These are phyloP conservation scores for Mucor plumbeus DNA, from an alignment of 371 early-diverging fungal genomes.

Conservation along the genomic window DNA sequence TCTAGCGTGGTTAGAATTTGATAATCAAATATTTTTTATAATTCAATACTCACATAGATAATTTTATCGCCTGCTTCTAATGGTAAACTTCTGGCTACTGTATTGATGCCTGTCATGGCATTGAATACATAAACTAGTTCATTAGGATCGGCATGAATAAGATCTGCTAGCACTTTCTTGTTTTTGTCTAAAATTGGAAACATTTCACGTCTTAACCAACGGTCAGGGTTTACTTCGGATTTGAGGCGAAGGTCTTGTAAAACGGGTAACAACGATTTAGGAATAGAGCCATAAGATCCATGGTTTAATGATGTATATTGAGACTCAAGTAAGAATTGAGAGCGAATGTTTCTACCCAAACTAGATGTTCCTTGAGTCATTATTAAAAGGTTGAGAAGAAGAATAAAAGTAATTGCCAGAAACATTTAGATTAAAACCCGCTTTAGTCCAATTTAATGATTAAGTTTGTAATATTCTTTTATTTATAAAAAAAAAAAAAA, in stretches of 20 bases:
- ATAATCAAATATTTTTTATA: neutral
- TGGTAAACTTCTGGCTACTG: conserved; percentile 48
- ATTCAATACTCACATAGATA: conserved; percentile 22
- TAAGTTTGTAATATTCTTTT: neutral
- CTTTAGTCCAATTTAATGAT: neutral
- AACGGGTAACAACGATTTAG: conserved; percentile 13
- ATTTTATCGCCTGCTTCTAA: conserved; percentile 52
- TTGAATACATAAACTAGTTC: conserved; percentile 49
- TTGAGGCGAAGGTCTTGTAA: conserved; percentile 22
- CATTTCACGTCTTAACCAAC: conserved; percentile 24
- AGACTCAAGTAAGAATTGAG: conserved; percentile 48
- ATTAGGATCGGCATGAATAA: conserved; percentile 42
- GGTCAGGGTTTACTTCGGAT: conserved; percentile 27
- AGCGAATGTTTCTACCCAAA: conserved; percentile 48
- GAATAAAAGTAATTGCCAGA: neutral
- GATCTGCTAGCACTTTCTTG: conserved; percentile 15
- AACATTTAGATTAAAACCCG: neutral
- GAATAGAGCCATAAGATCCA: conserved; percentile 47
- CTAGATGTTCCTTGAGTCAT: conserved; percentile 7
- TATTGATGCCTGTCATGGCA: conserved; percentile 47
- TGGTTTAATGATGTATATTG: conserved; percentile 48
- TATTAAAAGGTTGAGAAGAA: neutral
- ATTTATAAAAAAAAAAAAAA: too few species aligned
- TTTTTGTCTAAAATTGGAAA: conserved; percentile 13
- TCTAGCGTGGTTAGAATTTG: too few species aligned